These are phyloP conservation scores for Penicillium glabrum DNA, from an alignment of 2,329 filamentous ascomycete genomes.

Conservation along the genomic window DNA sequence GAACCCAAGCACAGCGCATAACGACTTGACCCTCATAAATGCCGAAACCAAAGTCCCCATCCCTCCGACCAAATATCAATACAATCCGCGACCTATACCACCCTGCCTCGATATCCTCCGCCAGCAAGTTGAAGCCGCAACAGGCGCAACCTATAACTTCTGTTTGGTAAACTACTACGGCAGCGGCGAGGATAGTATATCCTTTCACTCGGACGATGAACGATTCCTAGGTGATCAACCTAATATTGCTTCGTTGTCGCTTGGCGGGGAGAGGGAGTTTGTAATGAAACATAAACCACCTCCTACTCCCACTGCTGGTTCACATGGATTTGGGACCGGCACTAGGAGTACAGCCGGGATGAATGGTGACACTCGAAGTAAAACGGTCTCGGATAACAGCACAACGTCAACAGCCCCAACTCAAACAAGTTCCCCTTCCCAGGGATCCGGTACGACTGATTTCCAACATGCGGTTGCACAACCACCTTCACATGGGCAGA, in stretches of 20 bases:
- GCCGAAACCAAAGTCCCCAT: slow-evolving; percentile 43
- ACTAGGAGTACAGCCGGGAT: neutral
- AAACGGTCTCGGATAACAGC: neutral
- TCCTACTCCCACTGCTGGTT: slow-evolving; percentile 9
- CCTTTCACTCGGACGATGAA: slow-evolving; percentile 80
- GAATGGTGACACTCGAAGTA: neutral
- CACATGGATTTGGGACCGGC: neutral
- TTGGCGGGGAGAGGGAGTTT: slow-evolving; percentile 73
- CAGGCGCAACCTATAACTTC: slow-evolving; percentile 71
- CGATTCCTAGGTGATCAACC: slow-evolving; percentile 69
- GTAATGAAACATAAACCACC: slow-evolving; percentile 74
- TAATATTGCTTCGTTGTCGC: slow-evolving; percentile 71
- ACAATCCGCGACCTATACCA: slow-evolving; percentile 68
- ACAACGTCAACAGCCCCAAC: neutral
- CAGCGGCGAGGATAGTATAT: slow-evolving; percentile 72
- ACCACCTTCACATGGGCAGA: neutral
- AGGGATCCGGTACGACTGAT: slow-evolving; percentile 21
- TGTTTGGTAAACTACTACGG: slow-evolving; percentile 82
- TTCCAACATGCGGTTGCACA: neutral
- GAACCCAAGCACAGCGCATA: neutral
- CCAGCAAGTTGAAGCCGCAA: slow-evolving; percentile 63
- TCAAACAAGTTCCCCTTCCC: neutral
- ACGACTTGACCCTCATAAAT: slow-evolving; percentile 36
- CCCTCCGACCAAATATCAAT: slow-evolving; percentile 54
- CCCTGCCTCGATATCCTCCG: slow-evolving; percentile 66